These are phyloP conservation scores for Quercus phellos DNA, from an alignment of 331 rosid genomes.

Conservation along the genomic window DNA sequence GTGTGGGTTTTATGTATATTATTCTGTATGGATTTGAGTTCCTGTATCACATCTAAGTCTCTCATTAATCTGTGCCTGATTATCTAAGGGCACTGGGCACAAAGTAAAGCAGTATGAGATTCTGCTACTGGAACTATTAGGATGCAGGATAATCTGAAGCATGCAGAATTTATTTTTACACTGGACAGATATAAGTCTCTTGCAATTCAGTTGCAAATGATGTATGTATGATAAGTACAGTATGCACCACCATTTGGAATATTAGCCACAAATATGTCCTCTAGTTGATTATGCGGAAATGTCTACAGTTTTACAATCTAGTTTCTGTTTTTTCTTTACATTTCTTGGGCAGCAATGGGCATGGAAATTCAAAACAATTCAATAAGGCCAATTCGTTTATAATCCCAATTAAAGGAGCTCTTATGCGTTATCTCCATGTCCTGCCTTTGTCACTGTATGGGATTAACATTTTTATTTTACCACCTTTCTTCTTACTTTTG, in stretches of 20 bases:
- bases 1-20: constrained; percentile 2
- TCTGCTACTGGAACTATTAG: not conserved
- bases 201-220: not conserved
- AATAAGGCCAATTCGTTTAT: constrained; percentile 28
- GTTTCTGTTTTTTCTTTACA: constrained; percentile 21
- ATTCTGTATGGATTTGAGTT: constrained; percentile 2
- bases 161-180: not conserved
- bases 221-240: not conserved
- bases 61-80: not conserved
- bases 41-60: not conserved
- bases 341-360: constrained; percentile 59
- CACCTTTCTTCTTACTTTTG: constrained; percentile 5
- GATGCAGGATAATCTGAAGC: not conserved
- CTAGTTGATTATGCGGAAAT: not conserved
- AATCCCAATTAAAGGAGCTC: constrained; percentile 39
- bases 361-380: constrained; percentile 38
- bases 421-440: constrained; percentile 34
- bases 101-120: not conserved
- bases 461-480: constrained; percentile 6
- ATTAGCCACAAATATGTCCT: not conserved
- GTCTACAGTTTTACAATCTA: not conserved
- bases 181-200: not conserved
- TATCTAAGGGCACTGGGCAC: not conserved
- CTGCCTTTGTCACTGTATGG: constrained; percentile 44
- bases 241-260: not conserved